phyloP scores from a whole-genome alignment of 169 alveolate species.

The Eimeria zaria region DNA sequence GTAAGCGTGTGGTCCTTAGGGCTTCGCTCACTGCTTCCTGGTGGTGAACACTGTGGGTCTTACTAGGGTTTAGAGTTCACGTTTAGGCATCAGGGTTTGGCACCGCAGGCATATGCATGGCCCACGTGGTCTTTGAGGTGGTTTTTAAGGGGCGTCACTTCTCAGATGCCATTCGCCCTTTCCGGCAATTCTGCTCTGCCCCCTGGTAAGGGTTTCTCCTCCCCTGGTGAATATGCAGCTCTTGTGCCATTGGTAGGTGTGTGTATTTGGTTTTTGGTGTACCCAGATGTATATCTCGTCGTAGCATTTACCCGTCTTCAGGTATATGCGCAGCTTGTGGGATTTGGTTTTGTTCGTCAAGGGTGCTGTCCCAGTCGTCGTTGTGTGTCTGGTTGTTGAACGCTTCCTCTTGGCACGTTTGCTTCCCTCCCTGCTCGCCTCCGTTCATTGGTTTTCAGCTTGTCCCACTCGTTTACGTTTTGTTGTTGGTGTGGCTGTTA shows the following conservation, averaged over 20 bases:
- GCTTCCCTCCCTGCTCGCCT: neutral
- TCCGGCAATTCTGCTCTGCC: conserved; percentile 29
- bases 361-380: neutral
- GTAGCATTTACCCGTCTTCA: too few relatives aligned
- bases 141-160: conserved; percentile 19
- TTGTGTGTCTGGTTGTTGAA: neutral
- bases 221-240: neutral
- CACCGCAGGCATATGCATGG: conserved; percentile 53
- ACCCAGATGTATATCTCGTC: neutral
- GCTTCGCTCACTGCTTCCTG: neutral
- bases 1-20: neutral
- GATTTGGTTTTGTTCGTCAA: neutral
- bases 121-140: conserved; percentile 54
- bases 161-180: conserved; percentile 7
- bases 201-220: conserved; percentile 26
- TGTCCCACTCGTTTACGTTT: neutral
- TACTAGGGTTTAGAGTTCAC: neutral
- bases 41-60: neutral
- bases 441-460: neutral
- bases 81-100: neutral
- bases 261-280: neutral
- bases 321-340: neutral
- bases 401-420: neutral
- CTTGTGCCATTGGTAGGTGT: neutral
- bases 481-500: neutral